A percentile compares a stretch with the other conserved stretches of the same genome.
Evolutionary conservation across 164 flowering plant species (phyloP).

Genomic region (Dillenia turbinata): DNA sequence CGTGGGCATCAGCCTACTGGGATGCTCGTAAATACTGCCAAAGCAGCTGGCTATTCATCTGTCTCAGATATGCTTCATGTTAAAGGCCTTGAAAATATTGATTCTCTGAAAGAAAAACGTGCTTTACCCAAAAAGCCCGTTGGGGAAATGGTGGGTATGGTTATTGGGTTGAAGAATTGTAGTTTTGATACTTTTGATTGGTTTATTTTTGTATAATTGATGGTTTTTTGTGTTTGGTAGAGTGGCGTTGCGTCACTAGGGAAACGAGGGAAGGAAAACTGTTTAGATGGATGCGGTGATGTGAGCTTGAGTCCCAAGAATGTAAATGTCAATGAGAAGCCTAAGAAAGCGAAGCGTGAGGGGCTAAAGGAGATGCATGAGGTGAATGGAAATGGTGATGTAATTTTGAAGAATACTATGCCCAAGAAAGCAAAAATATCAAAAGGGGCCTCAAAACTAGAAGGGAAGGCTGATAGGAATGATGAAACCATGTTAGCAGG

Average conservation of each 20-base stretch:
- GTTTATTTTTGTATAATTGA: background rate
- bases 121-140: slow-evolving; percentile 19
- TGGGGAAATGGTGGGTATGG: slow-evolving; percentile 8
- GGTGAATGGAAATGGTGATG: slow-evolving; percentile 6
- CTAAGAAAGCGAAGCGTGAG: slow-evolving; percentile 24
- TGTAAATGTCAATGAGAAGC: slow-evolving; percentile 11
- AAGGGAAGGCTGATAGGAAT: background rate
- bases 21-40: no score
- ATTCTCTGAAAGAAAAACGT: no score
- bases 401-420: slow-evolving; percentile 5
- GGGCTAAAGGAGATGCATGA: slow-evolving; percentile 13
- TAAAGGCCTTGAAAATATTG: no score
- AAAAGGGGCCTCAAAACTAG: slow-evolving; percentile 1
- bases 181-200: background rate
- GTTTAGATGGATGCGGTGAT: slow-evolving; percentile 28
- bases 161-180: no score
- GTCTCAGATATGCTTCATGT: no score
- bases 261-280: slow-evolving; percentile 58
- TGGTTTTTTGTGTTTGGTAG: slow-evolving; percentile 21
- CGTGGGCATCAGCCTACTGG: no score
- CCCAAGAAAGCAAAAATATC: slow-evolving; percentile 7
- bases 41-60: no score
- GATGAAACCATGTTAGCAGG: slow-evolving; percentile 7
- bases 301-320: slow-evolving; percentile 10
- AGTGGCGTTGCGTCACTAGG: slow-evolving; percentile 17